These are phyloP conservation scores for Lachancea lanzarotensis DNA, from an alignment of 805 yeast genomes.

Conservation along the genomic window DNA sequence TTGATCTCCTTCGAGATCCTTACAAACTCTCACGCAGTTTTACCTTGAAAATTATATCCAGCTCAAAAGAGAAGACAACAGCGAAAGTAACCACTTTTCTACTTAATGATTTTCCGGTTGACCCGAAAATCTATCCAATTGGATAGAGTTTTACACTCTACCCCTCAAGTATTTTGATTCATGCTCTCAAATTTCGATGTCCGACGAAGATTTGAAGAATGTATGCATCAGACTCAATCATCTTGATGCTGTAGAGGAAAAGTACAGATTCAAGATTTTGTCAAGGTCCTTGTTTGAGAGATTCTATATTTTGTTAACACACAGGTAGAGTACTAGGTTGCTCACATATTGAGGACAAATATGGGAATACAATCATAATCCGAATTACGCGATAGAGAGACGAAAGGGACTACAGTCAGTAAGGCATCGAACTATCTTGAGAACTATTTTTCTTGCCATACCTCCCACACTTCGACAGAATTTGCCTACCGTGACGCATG, in stretches of 20 bases:
- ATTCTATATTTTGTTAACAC: neutral
- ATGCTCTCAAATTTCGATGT: neutral
- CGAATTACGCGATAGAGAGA: neutral
- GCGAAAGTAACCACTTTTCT: too few relatives aligned
- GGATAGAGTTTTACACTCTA: constrained; percentile 1
- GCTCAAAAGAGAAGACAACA: neutral
- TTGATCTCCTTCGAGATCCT: neutral
- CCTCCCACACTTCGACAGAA: neutral
- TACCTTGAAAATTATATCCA: neutral
- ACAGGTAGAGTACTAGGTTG: constrained; percentile 6
- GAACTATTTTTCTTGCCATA: neutral
- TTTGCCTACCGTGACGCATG: neutral
- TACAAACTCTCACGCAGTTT: neutral
- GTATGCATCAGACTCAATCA: too few relatives aligned
- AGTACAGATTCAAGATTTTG: neutral
- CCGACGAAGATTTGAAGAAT: too few relatives aligned
- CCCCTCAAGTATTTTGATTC: neutral
- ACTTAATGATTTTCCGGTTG: neutral
- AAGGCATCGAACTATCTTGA: neutral
- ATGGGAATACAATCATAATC: constrained; percentile 3
- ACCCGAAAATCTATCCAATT: constrained; percentile 3
- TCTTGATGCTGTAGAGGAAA: too few relatives aligned
- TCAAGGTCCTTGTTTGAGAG: neutral
- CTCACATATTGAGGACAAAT: constrained; percentile 7
- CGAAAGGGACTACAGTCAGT: neutral